Base-by-base conservation (phyloP, 1,284 basidiomycete genomes). In the Coniferiporia weirii region DNA sequence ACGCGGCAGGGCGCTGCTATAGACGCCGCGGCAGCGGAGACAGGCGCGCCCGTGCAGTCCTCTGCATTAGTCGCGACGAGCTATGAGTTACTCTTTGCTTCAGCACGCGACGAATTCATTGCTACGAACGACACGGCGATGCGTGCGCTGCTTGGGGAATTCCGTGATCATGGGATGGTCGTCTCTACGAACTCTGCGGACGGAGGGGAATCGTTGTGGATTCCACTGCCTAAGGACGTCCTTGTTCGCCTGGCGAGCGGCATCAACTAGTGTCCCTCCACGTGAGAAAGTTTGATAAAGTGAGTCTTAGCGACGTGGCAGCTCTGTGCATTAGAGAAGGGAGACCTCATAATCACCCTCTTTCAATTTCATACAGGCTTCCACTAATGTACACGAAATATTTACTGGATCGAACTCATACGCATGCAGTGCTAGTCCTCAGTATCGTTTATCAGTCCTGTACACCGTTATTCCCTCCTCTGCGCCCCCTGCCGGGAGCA, bases 101-200 rank as follows among this genome's bases (percentile, higher is more conserved):
- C 78, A 5, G 87, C 88, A 12, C 74, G 87, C 52, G 89, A 91
- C 57, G 80, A 89, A 48, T 95, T 97, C 67, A 83, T 96, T 54
- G 93, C 93, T 5, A 87, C 89, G 50, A 93, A 86, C 69, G 92
- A 95, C 66, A 90, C 88, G 13, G 82, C 93, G 46, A 77, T 95
- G 68, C 80, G 89, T 35, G 83, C 92, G 7, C 75, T 95, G 35
- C 74, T 97, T 53, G 86, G 85, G 22, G 95, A 98, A 73, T 97
- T 95, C 71, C 82, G 82, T 66, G 95, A 98, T 71, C 95, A 98
- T 67, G 84, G 84, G 1, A 70, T 97, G 65, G 84, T 97, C 13
- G 76, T 91, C 15, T 73, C 75, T 15, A 76, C 79, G 17, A 73
- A 17, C 6, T 61, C 62, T n/a, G 52, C 66, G 68, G 27, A 65